Percentiles rank a stretch among this genome's conserved stretches.
These are phyloP conservation scores for Zea luxurians DNA, from an alignment of 176 grass and related monocot species.

Conservation along the genomic window DNA sequence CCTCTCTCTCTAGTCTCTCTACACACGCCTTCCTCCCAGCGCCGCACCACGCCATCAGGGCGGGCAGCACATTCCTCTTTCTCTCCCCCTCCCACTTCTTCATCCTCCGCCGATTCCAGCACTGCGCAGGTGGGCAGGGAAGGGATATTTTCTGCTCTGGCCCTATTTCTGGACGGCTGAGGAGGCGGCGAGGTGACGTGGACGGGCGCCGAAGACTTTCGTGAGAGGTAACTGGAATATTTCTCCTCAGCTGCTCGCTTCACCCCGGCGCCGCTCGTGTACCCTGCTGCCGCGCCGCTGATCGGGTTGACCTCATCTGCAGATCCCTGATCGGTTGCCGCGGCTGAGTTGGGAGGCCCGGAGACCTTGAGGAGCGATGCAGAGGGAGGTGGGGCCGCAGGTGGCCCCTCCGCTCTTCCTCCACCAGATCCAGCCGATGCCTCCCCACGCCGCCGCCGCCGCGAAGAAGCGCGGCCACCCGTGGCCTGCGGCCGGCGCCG, in stretches of 20 bases:
- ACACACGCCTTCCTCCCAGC: constrained; percentile 5
- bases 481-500: constrained; percentile 36
- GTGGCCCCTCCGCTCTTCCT: constrained; percentile 68
- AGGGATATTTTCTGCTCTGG: not conserved
- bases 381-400: constrained; percentile 76
- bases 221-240: constrained; percentile 35
- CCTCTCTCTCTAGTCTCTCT: not conserved
- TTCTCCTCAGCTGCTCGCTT: not conserved
- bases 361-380: constrained; percentile 40
- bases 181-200: not conserved
- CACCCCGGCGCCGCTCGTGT: not conserved
- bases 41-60: constrained; percentile 19
- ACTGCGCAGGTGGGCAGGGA: not conserved
- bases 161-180: not conserved
- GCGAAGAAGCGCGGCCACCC: constrained; percentile 49
- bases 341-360: not conserved
- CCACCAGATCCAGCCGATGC: constrained; percentile 60
- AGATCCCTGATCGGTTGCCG: constrained; percentile 32
- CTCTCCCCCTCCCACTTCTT: not conserved
- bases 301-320: constrained; percentile 24
- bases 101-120: too few relatives aligned
- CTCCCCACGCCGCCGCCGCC: constrained; percentile 11
- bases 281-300: not conserved
- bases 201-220: constrained; percentile 27
- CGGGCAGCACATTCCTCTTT: not conserved